These are phyloP conservation scores for Camelina laxa DNA, from an alignment of 345 rosid genomes.

Conservation along the genomic window DNA sequence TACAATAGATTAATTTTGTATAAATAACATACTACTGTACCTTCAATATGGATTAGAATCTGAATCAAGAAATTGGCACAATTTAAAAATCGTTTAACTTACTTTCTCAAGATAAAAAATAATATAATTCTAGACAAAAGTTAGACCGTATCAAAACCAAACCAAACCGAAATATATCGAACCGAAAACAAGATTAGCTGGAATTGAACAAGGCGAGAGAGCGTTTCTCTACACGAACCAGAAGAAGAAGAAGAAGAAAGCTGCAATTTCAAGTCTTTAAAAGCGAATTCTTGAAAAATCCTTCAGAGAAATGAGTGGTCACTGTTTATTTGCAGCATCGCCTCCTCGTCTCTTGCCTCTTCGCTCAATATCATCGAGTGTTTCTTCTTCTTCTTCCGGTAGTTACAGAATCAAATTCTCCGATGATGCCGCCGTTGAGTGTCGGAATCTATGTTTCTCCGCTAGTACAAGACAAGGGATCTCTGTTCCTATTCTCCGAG, in stretches of 20 bases:
- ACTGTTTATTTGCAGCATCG: constrained; percentile 35
- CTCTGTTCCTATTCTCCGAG: constrained; percentile 63
- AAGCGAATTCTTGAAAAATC: background rate
- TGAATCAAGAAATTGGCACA: too few relatives aligned
- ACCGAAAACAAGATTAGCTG: constrained; percentile 1
- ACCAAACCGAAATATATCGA: background rate
- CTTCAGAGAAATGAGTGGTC: constrained; percentile 44
- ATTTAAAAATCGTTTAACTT: too few relatives aligned
- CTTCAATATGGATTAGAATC: constrained; percentile 17
- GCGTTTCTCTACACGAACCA: background rate
- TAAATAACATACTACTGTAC: background rate
- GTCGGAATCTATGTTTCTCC: constrained; percentile 73
- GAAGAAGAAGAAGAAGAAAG: constrained; percentile 22
- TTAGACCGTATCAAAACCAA: background rate
- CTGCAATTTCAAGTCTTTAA: constrained; percentile 11
- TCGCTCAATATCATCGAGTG: constrained; percentile 33
- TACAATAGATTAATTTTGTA: too few relatives aligned
- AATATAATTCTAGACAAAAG: background rate
- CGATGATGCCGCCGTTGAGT: constrained; percentile 55
- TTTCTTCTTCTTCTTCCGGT: constrained; percentile 3
- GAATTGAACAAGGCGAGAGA: background rate
- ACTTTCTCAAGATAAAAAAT: too few relatives aligned
- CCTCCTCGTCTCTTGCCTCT: constrained; percentile 47
- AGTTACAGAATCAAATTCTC: constrained; percentile 50
- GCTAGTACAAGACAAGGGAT: constrained; percentile 57